Evolutionary conservation across 2,329 filamentous ascomycete genomes (phyloP).

Genomic region (Penicillium sp.): DNA sequence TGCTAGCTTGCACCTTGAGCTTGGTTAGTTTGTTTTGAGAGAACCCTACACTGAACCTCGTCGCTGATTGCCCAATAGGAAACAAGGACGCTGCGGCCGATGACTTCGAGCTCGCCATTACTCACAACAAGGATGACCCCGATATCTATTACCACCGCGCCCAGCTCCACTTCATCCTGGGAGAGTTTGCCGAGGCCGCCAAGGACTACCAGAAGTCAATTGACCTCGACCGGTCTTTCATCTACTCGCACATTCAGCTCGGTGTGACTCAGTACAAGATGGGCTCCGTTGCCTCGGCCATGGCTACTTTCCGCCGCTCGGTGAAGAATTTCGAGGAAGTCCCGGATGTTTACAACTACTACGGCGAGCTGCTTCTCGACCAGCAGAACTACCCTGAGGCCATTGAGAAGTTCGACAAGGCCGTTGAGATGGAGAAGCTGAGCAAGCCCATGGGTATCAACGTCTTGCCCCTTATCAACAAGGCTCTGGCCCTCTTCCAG

Average conservation of each 20-base stretch:
- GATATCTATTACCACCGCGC: conserved; percentile 99
- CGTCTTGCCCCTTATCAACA: conserved; percentile 96
- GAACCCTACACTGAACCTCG: not conserved
- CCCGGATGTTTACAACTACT: conserved; percentile 99
- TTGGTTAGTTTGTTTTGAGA: conserved; percentile 59
- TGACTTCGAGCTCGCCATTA: conserved; percentile 83
- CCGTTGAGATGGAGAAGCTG: conserved; percentile 98
- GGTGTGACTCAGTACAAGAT: conserved; percentile 99
- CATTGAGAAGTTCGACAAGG: conserved; percentile 96
- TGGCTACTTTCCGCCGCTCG: conserved; percentile 96
- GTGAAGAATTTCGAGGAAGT: conserved; percentile 98
- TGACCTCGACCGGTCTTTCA: conserved; percentile 91
- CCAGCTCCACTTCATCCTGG: conserved; percentile 96
- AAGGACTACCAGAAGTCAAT: conserved; percentile 99
- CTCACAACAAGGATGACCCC: conserved; percentile 83
- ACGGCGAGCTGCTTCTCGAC: conserved; percentile 93
- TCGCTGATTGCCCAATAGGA: conserved; percentile 53
- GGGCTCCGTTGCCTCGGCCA: conserved; percentile 94
- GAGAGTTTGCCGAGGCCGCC: conserved; percentile 87
- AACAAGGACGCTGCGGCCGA: conserved; percentile 82
- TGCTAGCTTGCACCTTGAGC: conserved; percentile 95
- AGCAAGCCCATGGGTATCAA: conserved; percentile 95
- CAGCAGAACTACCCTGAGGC: conserved; percentile 95
- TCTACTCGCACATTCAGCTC: conserved; percentile 99
- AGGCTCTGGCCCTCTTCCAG: conserved; percentile 94